Base-by-base conservation (phyloP, 2,329 filamentous ascomycete genomes). In the Lachnellula subtilissima region DNA sequence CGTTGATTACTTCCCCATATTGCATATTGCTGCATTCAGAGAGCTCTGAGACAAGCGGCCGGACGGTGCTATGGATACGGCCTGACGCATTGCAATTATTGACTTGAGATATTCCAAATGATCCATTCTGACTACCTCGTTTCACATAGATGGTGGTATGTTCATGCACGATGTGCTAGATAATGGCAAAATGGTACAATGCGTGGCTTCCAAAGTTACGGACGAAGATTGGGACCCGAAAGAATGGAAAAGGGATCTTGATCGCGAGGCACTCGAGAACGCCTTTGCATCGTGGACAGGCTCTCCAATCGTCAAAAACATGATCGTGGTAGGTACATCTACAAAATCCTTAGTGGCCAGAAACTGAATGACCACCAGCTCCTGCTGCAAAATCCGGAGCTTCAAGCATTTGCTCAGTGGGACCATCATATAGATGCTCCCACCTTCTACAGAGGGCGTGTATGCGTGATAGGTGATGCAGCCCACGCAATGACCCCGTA, bases 401-500 rank as follows among this genome's bases (percentile, higher is more conserved):
- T 39, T 17, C 39, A 40, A 14, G 36, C 36, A 14, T 54, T 22
- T 42, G 15, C 46, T 7, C 37, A 50, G 22, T 50, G 37, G 36
- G 43, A 45, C 39, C 39, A 50, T 46, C 11, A 11, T 4, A 11
- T 17, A 46, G 5, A 25, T 23, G 47, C 32, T 50, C 46, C 53
- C 2, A 50, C 39, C n/a, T 54, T 14, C 25, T 12, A 17, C 36
- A 40, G 43, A 35, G 15, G n/a, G 9, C 36, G 48, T 11, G 23
- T 78, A 19, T 75, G 73, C 48, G 72, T 85, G 2, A 68, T 81
- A 0, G 84, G 83, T 6, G 83, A 86, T 63, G 81, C 83, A 0
- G 83, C 83, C 0, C 83, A 86, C 65, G 81, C 81, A 0, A 79
- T 79, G 42, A 78, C 81, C 0, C 83, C 83, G 0, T 77, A 81